A percentile compares a stretch with the other conserved stretches of the same genome.
These are phyloP conservation scores for Zelopaecilomyces penicillatus DNA, from an alignment of 2,329 filamentous ascomycete species.

Conservation along the genomic window DNA sequence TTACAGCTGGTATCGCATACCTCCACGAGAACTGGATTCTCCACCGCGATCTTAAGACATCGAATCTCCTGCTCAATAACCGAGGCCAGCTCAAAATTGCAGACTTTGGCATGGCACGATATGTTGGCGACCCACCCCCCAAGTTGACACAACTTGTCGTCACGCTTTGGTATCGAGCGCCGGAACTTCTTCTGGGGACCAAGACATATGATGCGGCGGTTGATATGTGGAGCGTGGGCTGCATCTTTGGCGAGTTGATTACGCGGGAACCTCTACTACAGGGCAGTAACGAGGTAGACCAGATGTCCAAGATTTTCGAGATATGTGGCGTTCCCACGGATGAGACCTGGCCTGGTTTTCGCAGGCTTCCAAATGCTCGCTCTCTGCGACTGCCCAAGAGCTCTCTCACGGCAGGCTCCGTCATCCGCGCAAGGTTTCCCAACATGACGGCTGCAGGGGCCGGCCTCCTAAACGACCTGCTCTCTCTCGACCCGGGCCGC, in stretches of 20 bases:
- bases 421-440: constrained; percentile 72
- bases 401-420: constrained; percentile 32
- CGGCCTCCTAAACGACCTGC: constrained; percentile 57
- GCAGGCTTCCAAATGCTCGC: constrained; percentile 77
- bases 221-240: constrained; percentile 95
- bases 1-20: constrained; percentile 71
- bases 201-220: constrained; percentile 66
- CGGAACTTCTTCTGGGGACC: constrained; percentile 79
- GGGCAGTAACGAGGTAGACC: constrained; percentile 86
- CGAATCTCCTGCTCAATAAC: constrained; percentile 91
- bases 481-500: constrained; percentile 64
- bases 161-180: constrained; percentile 92
- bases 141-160: constrained; percentile 89
- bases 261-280: constrained; percentile 75
- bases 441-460: constrained; percentile 70
- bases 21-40: constrained; percentile 87
- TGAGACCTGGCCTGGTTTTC: constrained; percentile 77
- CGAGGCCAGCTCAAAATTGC: constrained; percentile 90
- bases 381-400: constrained; percentile 60
- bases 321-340: constrained; percentile 82
- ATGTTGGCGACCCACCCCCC: constrained; percentile 68
- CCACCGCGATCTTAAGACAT: constrained; percentile 88
- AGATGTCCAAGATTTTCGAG: constrained; percentile 79
- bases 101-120: constrained; percentile 96
- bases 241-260: constrained; percentile 88